Percentiles rank a stretch among this genome's conserved stretches.
Evolutionary conservation across 164 flowering plant species (phyloP).

Genomic region (Buxus sempervirens): DNA sequence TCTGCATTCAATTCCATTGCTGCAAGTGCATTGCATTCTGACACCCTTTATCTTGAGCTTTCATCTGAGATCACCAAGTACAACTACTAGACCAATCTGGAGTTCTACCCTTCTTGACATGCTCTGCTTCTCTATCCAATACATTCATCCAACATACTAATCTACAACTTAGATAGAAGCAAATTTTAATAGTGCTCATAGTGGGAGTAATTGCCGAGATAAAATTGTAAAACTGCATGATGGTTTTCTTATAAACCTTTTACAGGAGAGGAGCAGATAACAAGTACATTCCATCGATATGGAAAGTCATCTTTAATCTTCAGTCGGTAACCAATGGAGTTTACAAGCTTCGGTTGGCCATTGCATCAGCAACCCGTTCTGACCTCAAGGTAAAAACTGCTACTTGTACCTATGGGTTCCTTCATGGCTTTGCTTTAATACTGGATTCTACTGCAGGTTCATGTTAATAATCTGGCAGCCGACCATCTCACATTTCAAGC

Average conservation of each 20-base stretch:
- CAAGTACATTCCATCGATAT: conserved; percentile 38
- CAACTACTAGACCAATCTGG: no score
- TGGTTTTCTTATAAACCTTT: background rate
- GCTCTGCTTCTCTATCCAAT: no score
- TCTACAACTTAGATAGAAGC: no score
- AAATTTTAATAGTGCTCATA: no score
- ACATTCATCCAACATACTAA: no score
- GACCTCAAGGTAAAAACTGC: conserved; percentile 32
- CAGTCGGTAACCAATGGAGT: conserved; percentile 26
- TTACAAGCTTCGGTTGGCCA: conserved; percentile 46
- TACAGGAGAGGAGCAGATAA: conserved; percentile 32
- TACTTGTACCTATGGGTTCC: no score
- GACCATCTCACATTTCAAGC: conserved; percentile 30
- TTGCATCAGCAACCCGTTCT: conserved; percentile 45
- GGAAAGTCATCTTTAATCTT: conserved; percentile 45
- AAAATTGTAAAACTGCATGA: background rate
- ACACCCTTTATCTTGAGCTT: no score
- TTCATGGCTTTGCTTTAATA: background rate
- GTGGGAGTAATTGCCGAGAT: background rate
- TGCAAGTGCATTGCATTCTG: no score
- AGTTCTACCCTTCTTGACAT: no score
- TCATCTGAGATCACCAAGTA: no score
- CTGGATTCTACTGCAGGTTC: conserved; percentile 26
- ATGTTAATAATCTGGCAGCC: conserved; percentile 29
- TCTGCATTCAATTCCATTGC: no score